phyloP scores from a whole-genome alignment of 331 rosid species.

The Ulmus americana region DNA sequence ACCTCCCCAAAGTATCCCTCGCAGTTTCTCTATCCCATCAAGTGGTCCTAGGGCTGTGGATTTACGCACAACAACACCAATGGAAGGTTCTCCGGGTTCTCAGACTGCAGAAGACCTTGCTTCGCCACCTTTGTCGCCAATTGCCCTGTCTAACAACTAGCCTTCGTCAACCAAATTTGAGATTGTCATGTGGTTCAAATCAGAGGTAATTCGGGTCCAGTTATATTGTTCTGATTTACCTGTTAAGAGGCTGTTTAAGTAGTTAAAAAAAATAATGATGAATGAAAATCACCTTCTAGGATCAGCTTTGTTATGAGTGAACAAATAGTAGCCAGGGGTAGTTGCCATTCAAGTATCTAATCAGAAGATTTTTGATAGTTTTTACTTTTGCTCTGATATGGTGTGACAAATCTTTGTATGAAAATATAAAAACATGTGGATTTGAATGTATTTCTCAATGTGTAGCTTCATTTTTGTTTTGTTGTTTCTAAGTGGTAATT shows the following conservation, averaged over 20 bases:
- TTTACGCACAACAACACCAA: constrained; percentile 36
- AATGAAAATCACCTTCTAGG: background rate
- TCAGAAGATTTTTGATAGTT: background rate
- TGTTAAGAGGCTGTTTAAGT: background rate
- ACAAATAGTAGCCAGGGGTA: background rate
- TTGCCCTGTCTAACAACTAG: constrained; percentile 41
- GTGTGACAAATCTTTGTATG: background rate
- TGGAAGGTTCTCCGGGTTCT: constrained; percentile 38
- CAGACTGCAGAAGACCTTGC: constrained; percentile 34
- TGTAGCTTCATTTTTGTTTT: background rate
- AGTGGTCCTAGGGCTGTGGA: constrained; percentile 47
- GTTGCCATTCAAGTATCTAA: background rate
- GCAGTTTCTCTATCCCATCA: constrained; percentile 90
- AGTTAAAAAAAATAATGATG: background rate
- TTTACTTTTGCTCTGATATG: no score
- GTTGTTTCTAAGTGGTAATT: constrained; percentile 19
- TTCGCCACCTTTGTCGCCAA: constrained; percentile 71
- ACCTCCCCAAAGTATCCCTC: constrained; percentile 65
- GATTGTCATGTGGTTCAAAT: constrained; percentile 29
- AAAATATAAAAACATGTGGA: background rate
- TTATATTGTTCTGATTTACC: constrained; percentile 1
- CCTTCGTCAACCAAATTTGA: constrained; percentile 37
- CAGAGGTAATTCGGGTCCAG: constrained; percentile 47
- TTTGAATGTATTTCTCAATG: background rate
- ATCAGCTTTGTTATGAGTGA: background rate